phyloP scores from a whole-genome alignment of 345 rosid species.

The Carallia brachiata region DNA sequence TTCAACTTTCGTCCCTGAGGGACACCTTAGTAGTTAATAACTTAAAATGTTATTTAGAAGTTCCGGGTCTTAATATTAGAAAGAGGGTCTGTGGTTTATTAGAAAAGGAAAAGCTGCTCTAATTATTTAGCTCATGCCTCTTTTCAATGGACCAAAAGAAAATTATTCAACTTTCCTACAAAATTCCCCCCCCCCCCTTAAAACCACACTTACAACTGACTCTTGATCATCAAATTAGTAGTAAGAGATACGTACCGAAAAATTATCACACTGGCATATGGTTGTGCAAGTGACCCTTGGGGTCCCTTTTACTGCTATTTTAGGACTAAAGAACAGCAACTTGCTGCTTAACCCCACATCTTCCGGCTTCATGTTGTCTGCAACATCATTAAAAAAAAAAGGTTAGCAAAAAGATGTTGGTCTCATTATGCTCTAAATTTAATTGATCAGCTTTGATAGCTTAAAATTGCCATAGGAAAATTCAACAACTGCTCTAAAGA shows the following conservation, averaged over 20 bases:
- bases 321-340: constrained; percentile 42
- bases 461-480: neutral
- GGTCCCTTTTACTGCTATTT: constrained; percentile 21
- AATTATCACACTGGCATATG: constrained; percentile 48
- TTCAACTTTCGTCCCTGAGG: neutral
- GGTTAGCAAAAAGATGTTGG: neutral
- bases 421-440: neutral
- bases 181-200: no score
- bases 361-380: constrained; percentile 64
- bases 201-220: neutral
- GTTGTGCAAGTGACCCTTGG: constrained; percentile 54
- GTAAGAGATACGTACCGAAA: constrained; percentile 41
- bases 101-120: no score
- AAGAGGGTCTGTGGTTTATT: no score
- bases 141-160: no score
- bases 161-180: no score
- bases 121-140: no score
- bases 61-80: no score
- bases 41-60: no score
- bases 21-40: no score
- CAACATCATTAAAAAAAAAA: neutral
- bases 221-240: neutral
- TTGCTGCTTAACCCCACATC: constrained; percentile 54
- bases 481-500: neutral
- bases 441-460: neutral